Evolutionary conservation across 139 green algal genomes (phyloP).

Genomic region (Desmodesmus armatus): DNA sequence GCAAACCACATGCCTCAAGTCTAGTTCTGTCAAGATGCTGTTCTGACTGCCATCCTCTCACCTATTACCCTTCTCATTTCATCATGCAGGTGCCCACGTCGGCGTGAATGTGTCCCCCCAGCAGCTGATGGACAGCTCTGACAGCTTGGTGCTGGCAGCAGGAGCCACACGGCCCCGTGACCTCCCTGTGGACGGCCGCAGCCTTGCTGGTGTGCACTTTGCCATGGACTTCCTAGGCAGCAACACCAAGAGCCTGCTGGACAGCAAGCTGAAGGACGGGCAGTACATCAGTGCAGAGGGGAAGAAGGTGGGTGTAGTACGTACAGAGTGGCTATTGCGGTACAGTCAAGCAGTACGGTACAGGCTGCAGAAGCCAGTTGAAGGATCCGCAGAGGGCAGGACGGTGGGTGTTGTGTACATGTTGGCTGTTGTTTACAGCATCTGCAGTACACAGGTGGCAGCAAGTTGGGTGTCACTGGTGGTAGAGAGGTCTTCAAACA

Average conservation of each 20-base stretch:
- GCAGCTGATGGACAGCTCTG: conserved; percentile 65
- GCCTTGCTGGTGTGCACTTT: conserved; percentile 91
- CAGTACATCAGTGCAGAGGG: conserved; percentile 87
- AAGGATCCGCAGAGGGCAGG: neutral
- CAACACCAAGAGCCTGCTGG: conserved; percentile 95
- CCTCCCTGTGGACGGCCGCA: conserved; percentile 85
- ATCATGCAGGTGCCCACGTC: conserved; percentile 71
- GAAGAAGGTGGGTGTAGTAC: conserved; percentile 30
- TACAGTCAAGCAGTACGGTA: neutral
- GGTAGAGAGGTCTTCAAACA: too few relatives aligned
- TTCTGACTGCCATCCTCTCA: too few relatives aligned
- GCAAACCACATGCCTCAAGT: too few relatives aligned
- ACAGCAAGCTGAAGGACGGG: conserved; percentile 82
- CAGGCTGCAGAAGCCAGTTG: neutral
- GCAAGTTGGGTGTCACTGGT: too few relatives aligned
- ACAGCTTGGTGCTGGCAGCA: conserved; percentile 92
- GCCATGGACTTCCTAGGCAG: conserved; percentile 97
- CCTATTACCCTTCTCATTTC: too few relatives aligned
- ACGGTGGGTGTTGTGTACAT: too few relatives aligned
- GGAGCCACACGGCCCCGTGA: conserved; percentile 94
- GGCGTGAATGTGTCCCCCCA: conserved; percentile 71
- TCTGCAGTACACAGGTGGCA: neutral
- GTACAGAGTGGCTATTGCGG: too few relatives aligned
- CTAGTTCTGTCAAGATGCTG: too few relatives aligned
- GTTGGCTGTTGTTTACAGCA: neutral